These are phyloP conservation scores for Mikania micrantha DNA, from an alignment of 129 eudicot genomes.

Conservation along the genomic window DNA sequence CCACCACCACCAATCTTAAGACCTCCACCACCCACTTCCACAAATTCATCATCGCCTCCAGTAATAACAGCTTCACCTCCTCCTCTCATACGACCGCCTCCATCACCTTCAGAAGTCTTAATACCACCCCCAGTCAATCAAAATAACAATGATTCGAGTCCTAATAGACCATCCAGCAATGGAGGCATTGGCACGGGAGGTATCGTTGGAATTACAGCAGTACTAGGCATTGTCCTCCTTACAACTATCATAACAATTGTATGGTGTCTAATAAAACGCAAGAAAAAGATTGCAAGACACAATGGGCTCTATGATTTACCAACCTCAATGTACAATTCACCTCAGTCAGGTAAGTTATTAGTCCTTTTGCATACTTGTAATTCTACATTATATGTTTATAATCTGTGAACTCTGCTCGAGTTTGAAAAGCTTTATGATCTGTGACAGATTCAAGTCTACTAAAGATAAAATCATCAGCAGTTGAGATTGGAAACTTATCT, in stretches of 20 bases:
- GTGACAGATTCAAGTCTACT: conserved; percentile 49
- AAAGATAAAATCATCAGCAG: conserved; percentile 29
- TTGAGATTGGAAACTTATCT: conserved; percentile 22
- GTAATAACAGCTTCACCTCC: conserved; percentile 17
- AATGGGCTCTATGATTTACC: conserved; percentile 31
- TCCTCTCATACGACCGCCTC: conserved; percentile 22
- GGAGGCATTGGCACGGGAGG: conserved; percentile 47
- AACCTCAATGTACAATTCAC: conserved; percentile 41
- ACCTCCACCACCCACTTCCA: conserved; percentile 15
- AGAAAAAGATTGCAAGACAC: conserved; percentile 29
- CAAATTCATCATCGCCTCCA: conserved; percentile 21
- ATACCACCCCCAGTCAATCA: conserved; percentile 31
- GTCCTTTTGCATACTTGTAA: not conserved
- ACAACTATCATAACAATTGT: conserved; percentile 26
- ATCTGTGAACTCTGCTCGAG: not conserved
- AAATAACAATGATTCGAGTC: conserved; percentile 25
- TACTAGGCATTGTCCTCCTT: conserved; percentile 37
- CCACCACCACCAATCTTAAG: conserved; percentile 1
- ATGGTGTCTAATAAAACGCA: conserved; percentile 37
- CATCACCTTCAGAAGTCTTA: conserved; percentile 26
- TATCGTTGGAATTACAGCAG: conserved; percentile 36
- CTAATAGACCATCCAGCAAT: conserved; percentile 28
- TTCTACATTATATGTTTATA: not conserved
- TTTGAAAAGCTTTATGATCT: conserved; percentile 9
- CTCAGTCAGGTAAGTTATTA: conserved; percentile 42